Base-by-base conservation (phyloP, 805 yeast genomes). In the Barnettozyma populi region DNA sequence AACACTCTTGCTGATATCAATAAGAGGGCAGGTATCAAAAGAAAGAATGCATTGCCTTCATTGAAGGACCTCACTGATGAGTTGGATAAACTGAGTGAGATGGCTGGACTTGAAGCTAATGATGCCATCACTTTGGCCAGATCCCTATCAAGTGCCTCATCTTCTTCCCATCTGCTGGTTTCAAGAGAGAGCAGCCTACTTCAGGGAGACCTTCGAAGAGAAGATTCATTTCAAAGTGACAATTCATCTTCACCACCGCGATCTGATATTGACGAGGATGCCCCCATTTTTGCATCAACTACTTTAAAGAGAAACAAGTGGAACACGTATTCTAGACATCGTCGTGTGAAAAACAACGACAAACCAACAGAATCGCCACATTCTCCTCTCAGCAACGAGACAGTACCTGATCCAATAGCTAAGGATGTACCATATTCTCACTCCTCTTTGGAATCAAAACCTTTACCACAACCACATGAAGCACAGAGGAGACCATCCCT, bases 121-220 rank as follows among this genome's bases (percentile, higher is more conserved):
- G 95, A 88, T 68, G 95, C 96, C 0, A 83, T 84, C 5, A 80
- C 95, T 0, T 70, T 88, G 47, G 96, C 95, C 0, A 71, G 95
- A 58, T 81, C 94, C 1, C 71, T 89, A 43, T 84, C 92, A 2
- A 76, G 87, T 41, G 76, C 85, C 0, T 79, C 88, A 0, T 69
- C 84, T 25, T 85, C 86, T 11, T 73, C 61, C 1, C 52, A 56
- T 1, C 31, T 56, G 16, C 31, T 52, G 31, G 46, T 46, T 18
- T 52, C 55, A 8, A 46, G 45, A 19, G 51, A 46, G 6, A 43
- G 36, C 29, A 36, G 41, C 13, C 24, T 51, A 14, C 36, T 43
- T 14, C 32, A 37, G 10, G 46, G 42, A 9, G 32, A 43, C 20
- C 8, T 46, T 19, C 42, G 45, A 34, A 44, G 44, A 38, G 11